A percentile compares a stretch with the other conserved stretches of the same genome.
phyloP scores from a whole-genome alignment of 140 eudicot genomes.

The Cichorium intybus region DNA sequence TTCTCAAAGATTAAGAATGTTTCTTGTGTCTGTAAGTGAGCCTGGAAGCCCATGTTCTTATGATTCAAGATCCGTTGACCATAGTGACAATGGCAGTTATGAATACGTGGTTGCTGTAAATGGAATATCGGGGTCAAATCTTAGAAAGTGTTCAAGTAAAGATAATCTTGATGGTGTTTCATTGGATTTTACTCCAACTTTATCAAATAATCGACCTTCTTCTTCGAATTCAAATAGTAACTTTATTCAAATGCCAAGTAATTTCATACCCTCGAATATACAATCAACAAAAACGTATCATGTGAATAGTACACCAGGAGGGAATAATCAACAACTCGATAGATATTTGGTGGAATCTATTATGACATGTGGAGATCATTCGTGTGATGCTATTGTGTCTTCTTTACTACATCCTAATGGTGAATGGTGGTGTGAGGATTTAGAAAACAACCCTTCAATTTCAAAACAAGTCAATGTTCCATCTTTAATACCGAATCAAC shows the following conservation, averaged over 20 bases:
- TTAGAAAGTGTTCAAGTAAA: slow-evolving; percentile 48
- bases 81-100: slow-evolving; percentile 36
- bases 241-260: slow-evolving; percentile 14
- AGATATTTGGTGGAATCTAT: not conserved
- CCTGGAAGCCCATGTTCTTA: slow-evolving; percentile 40
- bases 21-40: slow-evolving; percentile 54
- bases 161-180: slow-evolving; percentile 33
- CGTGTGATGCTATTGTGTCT: no score
- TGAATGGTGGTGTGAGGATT: no score
- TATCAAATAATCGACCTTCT: slow-evolving; percentile 10
- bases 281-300: slow-evolving; percentile 33
- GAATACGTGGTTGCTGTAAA: slow-evolving; percentile 66
- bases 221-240: slow-evolving; percentile 14
- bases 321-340: slow-evolving; percentile 1
- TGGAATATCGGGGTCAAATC: slow-evolving; percentile 47
- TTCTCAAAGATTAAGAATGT: slow-evolving; percentile 59
- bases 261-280: slow-evolving; percentile 12
- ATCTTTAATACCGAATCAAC: no score
- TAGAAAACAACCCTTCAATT: no score
- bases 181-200: slow-evolving; percentile 27
- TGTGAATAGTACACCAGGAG: no score
- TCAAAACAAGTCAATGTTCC: no score
- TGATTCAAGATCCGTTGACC: slow-evolving; percentile 42
- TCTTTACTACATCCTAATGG: no score
- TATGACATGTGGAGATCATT: no score